Conservation (phyloP, 805 yeast species). For the Zygoascus ofunaensis region DNA sequence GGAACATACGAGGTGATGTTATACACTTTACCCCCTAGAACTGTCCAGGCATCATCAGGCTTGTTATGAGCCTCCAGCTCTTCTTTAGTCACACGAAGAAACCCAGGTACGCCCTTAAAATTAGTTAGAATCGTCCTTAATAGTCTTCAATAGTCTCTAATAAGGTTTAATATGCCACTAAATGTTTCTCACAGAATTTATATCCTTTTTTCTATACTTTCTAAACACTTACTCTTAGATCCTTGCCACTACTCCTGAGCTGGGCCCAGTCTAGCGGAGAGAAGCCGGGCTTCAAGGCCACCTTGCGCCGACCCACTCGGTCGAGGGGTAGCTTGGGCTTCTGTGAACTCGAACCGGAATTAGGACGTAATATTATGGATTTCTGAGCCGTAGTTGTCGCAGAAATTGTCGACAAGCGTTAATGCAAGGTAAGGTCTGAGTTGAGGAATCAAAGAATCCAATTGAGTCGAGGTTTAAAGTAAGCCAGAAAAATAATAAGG, state of each 20-base stretch:
- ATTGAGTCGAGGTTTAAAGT: too few relatives aligned
- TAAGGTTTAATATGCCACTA: too few relatives aligned
- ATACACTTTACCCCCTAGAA: slow-evolving; percentile 69
- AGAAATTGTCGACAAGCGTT: too few relatives aligned
- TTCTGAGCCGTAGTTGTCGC: not conserved
- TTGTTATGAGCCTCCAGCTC: slow-evolving; percentile 53
- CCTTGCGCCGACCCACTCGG: slow-evolving; percentile 39
- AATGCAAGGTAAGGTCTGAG: too few relatives aligned
- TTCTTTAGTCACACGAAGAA: slow-evolving; percentile 34
- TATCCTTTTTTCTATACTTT: not conserved
- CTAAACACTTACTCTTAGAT: slow-evolving; percentile 43
- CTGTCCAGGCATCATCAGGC: slow-evolving; percentile 77
- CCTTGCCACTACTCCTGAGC: slow-evolving; percentile 38
- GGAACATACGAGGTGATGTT: slow-evolving; percentile 75
- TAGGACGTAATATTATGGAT: not conserved
- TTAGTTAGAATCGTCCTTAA: not conserved
- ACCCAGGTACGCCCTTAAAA: slow-evolving; percentile 20
- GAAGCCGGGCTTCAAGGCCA: slow-evolving; percentile 63
- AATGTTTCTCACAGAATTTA: too few relatives aligned
- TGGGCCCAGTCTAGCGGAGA: slow-evolving; percentile 85
- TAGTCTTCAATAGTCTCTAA: too few relatives aligned
- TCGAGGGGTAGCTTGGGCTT: slow-evolving; percentile 2
- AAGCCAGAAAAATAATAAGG: too few relatives aligned
- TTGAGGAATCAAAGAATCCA: too few relatives aligned
- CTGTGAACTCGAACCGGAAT: slow-evolving; percentile 10